A percentile compares a stretch with the other conserved stretches of the same genome.
phyloP scores from a whole-genome alignment of 441 rosid genomes.

The Erysimum pusillum region DNA sequence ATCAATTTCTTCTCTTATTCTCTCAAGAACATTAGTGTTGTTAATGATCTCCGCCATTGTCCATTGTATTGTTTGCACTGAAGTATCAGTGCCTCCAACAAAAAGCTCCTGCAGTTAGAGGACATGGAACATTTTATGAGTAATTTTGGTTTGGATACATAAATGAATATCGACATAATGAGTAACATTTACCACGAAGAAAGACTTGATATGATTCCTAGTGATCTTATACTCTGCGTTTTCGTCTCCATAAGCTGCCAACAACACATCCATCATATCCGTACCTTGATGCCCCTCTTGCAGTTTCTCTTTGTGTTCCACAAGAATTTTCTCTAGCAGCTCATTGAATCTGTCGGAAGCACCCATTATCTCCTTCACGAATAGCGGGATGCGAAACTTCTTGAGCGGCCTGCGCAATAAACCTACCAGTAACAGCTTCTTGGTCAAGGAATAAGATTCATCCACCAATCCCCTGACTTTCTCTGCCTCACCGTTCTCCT shows the following conservation, averaged over 20 bases:
- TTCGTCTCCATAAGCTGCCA: neutral
- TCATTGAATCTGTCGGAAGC: neutral
- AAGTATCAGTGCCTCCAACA: neutral
- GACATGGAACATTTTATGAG: neutral
- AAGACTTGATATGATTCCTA: slow-evolving; percentile 6
- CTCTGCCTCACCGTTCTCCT: slow-evolving; percentile 2
- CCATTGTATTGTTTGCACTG: slow-evolving; percentile 4
- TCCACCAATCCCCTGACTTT: neutral
- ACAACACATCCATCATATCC: neutral
- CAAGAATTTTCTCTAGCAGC: neutral
- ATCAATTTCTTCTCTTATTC: neutral
- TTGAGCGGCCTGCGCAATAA: neutral
- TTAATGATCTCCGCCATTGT: neutral
- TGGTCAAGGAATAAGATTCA: neutral
- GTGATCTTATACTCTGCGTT: slow-evolving; percentile 1
- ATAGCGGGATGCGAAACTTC: neutral
- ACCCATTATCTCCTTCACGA: neutral
- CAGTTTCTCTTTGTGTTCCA: slow-evolving; percentile 5
- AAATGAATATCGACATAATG: neutral
- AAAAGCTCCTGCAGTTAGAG: neutral
- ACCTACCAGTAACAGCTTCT: neutral
- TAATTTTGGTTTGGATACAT: neutral
- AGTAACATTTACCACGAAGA: neutral
- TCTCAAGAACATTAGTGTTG: neutral
- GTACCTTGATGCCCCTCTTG: neutral